phyloP scores from a whole-genome alignment of 768 basidiomycete genomes.

The Pleurotus sapidus region DNA sequence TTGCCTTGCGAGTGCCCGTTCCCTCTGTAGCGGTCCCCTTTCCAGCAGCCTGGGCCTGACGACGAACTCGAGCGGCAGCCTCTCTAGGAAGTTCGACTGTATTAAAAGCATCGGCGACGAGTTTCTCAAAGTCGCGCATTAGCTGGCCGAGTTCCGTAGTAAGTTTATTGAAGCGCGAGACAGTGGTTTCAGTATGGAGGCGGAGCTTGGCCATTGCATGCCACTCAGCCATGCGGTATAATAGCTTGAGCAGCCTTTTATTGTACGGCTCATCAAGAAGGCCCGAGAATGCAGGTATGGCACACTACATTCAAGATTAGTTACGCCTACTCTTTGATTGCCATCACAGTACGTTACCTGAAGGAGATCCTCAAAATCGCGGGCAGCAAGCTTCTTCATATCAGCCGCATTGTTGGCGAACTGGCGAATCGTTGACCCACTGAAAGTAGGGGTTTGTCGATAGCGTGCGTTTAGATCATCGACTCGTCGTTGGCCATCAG shows the following conservation, averaged over 20 bases:
- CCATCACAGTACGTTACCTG: slow-evolving; percentile 25
- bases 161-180: slow-evolving; percentile 18
- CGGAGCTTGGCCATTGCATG: slow-evolving; percentile 17
- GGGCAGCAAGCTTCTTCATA: slow-evolving; percentile 32
- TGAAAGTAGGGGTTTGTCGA: slow-evolving; percentile 25
- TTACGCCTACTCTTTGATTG: background rate
- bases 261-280: slow-evolving; percentile 29
- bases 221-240: slow-evolving; percentile 30
- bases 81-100: slow-evolving; percentile 23
- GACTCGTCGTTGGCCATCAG: slow-evolving; percentile 5
- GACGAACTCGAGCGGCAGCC: slow-evolving; percentile 16
- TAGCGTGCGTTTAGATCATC: slow-evolving; percentile 18
- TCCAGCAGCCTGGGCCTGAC: slow-evolving; percentile 10
- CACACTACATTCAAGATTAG: slow-evolving; percentile 19
- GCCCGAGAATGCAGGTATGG: slow-evolving; percentile 32
- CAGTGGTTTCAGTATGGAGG: slow-evolving; percentile 31
- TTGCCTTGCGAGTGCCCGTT: too few relatives aligned
- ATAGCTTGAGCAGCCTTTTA: slow-evolving; percentile 18
- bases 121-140: slow-evolving; percentile 19
- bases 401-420: slow-evolving; percentile 31
- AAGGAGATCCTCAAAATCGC: slow-evolving; percentile 40
- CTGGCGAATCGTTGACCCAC: slow-evolving; percentile 27
- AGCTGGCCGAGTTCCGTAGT: slow-evolving; percentile 23
- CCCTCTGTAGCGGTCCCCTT: too few relatives aligned
- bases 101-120: slow-evolving; percentile 13